Percentiles rank a stretch among this genome's conserved stretches.
Evolutionary conservation across 176 grass and related monocot species (phyloP).

Genomic region (Tillandsia leiboldiana): DNA sequence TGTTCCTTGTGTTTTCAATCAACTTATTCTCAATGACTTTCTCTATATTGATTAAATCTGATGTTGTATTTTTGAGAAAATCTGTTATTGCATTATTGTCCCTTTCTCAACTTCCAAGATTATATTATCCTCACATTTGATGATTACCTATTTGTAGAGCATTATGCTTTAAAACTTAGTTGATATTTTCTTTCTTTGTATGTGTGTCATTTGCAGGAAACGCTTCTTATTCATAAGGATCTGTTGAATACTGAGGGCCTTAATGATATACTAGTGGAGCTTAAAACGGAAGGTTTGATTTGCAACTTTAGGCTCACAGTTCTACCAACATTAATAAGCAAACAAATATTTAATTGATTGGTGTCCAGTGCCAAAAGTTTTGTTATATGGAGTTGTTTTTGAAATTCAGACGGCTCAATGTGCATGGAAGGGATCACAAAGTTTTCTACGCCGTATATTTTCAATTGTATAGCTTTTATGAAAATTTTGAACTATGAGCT

Average conservation of each 20-base stretch:
- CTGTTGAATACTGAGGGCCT: conserved; percentile 46
- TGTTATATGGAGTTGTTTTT: background rate
- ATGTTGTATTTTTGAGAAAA: background rate
- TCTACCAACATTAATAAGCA: background rate
- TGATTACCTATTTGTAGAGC: background rate
- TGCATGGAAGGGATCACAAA: background rate
- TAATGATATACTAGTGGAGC: conserved; percentile 55
- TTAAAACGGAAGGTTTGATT: conserved; percentile 67
- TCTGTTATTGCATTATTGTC: background rate
- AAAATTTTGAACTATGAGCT: too few relatives aligned
- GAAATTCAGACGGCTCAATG: background rate
- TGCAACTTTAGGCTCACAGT: background rate
- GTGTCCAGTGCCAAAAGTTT: background rate
- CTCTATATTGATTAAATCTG: background rate
- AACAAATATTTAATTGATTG: background rate
- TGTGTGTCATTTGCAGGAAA: conserved; percentile 45
- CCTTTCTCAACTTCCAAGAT: background rate
- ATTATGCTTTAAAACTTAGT: background rate
- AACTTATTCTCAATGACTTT: background rate
- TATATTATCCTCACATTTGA: background rate
- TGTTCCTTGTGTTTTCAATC: too few relatives aligned
- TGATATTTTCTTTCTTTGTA: background rate
- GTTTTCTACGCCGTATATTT: background rate
- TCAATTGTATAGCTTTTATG: background rate
- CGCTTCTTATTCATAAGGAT: conserved; percentile 85